These are phyloP conservation scores for Peziza echinospora DNA, from an alignment of 495 filamentous ascomycete genomes.

Conservation along the genomic window DNA sequence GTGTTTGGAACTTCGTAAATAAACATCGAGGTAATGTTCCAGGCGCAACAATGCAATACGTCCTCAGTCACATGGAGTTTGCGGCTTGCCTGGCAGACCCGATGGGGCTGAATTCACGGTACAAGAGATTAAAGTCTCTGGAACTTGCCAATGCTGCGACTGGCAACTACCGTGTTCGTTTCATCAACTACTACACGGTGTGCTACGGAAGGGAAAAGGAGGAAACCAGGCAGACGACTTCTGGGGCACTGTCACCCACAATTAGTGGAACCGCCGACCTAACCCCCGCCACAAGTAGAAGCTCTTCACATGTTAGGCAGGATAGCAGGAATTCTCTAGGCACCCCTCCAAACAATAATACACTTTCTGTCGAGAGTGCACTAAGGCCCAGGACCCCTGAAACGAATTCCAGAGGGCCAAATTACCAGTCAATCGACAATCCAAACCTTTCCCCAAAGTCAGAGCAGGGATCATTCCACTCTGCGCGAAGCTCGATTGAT, in stretches of 20 bases:
- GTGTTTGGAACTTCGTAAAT: conserved; percentile 38
- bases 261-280: background rate
- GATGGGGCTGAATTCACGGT: conserved; percentile 42
- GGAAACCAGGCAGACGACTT: background rate
- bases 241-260: background rate
- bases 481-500: background rate
- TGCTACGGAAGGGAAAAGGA: conserved; percentile 36
- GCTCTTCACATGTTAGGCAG: too few species aligned
- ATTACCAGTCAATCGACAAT: background rate
- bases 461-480: background rate
- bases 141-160: conserved; percentile 23
- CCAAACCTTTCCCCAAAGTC: background rate
- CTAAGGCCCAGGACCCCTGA: background rate
- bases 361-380: background rate
- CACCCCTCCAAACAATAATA: background rate
- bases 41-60: conserved; percentile 45
- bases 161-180: conserved; percentile 33
- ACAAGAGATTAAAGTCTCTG: conserved; percentile 41
- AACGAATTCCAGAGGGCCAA: background rate
- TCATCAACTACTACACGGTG: conserved; percentile 79
- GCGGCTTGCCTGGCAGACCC: conserved; percentile 62
- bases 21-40: conserved; percentile 51
- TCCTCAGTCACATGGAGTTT: conserved; percentile 66
- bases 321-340: background rate
- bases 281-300: too few species aligned